Evolutionary conservation across 805 yeast genomes (phyloP).

Genomic region (Metschnikowia drakensbergensis): DNA sequence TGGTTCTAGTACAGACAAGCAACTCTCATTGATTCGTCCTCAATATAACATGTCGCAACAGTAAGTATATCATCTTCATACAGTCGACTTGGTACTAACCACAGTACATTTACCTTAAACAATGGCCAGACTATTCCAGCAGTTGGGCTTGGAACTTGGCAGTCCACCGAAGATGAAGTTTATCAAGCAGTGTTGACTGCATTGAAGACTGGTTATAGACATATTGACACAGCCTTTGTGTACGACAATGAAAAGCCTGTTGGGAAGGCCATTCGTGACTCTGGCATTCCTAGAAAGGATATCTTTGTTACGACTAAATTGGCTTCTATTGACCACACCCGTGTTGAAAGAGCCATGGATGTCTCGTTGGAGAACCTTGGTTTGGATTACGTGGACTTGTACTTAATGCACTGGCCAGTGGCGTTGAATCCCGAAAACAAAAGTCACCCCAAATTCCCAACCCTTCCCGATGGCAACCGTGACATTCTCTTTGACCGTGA

Average conservation of each 20-base stretch:
- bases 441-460: constrained; percentile 34
- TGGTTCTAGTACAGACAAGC: neutral
- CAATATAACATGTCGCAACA: constrained; percentile 1
- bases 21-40: neutral
- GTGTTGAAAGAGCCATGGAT: constrained; percentile 52
- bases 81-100: neutral
- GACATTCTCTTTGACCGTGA: constrained; percentile 31
- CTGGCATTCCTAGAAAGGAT: constrained; percentile 62
- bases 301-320: constrained; percentile 71
- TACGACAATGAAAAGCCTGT: constrained; percentile 62
- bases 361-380: constrained; percentile 59
- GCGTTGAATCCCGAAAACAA: constrained; percentile 42
- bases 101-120: constrained; percentile 40
- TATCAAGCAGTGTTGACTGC: constrained; percentile 58
- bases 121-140: constrained; percentile 62
- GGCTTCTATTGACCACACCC: constrained; percentile 52
- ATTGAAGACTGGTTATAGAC: constrained; percentile 48
- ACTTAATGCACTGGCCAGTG: constrained; percentile 82
- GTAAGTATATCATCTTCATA: neutral
- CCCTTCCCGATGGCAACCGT: constrained; percentile 33
- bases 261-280: constrained; percentile 50
- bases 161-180: constrained; percentile 52
- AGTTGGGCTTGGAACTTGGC: constrained; percentile 74
- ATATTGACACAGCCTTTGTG: constrained; percentile 51
- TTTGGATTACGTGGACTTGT: constrained; percentile 73